Evolutionary conservation across 139 green algal species (phyloP), one percentile per base, ranked within the genome.

Genomic region (Edaphochlamys debaryana): DNA sequence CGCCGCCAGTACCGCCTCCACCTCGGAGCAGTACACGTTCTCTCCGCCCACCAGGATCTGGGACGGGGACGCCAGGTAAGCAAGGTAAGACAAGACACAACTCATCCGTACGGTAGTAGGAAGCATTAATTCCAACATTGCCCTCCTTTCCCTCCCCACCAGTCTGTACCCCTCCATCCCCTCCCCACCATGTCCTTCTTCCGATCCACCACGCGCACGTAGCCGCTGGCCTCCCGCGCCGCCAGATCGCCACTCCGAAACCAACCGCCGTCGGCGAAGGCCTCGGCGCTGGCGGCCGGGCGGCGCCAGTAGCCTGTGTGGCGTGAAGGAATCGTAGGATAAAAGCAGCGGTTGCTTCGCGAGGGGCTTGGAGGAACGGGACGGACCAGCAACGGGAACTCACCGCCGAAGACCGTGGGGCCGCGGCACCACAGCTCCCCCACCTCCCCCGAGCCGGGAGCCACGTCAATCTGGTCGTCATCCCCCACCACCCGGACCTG

Each of bases 11-110:
- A 94, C 95, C n/a, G 91, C 87, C 79, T 98, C 95, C 58, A 98
- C 95, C 82, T 98, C 95, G 20, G 86, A 91, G 76, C 89, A 94
- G 88, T 98, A 98, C 37, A 98, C 95, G 67, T 98, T 98, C 85
- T 98, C 95, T 0, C 93, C 94, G 23, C 93, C 93, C 5, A 91
- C 84, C 66, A 96, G 82, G 30, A 96, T 91, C 82, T 92, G 81
- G 56, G 69, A 36, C 19, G 64, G 73, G 54, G 58, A 22, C 56
- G 23, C 20, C 8, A 7, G 23, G 20, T 7, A n/a, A 23, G 23
- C 56, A 23, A 32, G 56, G 56, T 7, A 64, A 64, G 56, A 23
- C 22, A 64, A n/a, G n/a, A n/a, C n/a, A n/a, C n/a, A n/a, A n/a
- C n/a, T n/a, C n/a, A n/a, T n/a, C n/a, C n/a, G n/a, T n/a, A n/a